Base-by-base conservation (phyloP, 2,329 filamentous ascomycete species). In the Endoconidiophora laricicola region DNA sequence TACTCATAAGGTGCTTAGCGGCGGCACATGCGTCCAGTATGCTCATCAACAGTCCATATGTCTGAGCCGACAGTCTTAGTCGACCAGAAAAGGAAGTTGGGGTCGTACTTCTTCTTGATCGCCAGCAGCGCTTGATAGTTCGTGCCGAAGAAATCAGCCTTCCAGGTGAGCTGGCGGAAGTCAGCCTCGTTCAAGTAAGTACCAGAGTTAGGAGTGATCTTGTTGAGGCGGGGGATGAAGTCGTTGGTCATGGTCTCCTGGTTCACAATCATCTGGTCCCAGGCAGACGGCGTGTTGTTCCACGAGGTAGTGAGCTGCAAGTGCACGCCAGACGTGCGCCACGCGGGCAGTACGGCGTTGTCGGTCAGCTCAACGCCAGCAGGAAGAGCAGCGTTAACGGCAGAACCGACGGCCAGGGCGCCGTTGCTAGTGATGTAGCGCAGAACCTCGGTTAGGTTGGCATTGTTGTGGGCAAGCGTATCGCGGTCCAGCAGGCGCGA, bases 171-270 rank as follows among this genome's bases (percentile, higher is more conserved):
- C 56, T 71, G 62, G 33, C 60, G 59, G 45, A 69, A 68, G 57
- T 73, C 65, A 2, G 66, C 71, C 60, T 77, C 73, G 56, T 73
- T 74, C 63, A 71, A 62, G 58, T 73, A 73, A 1, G 65, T 60
- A 2, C 66, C 69, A 6, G 63, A 61, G 0, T 62, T 63, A 0
- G 69, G 67, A 0, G 68, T 68, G 4, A 66, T 60, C 2, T 55
- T 60, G 54, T 64, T 60, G 12, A 68, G 56, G 46, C 57, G 58
- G 16, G 60, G 60, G 46, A 61, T 56, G 47, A 60, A 57, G 18
- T 57, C 56, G 42, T 62, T 49, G 14, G 63, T 65, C 36, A 52
- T 52, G 24, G 26, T 26, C 16, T 33, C n/a, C 42, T 52, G 50
- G 20, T 49, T 18, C 10, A 45, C 46, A 16, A 49, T 29, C 50